A percentile compares a stretch with the other conserved stretches of the same genome.
These are phyloP conservation scores for Pleurotus tuber-regium DNA, from an alignment of 768 basidiomycete genomes.

Conservation along the genomic window DNA sequence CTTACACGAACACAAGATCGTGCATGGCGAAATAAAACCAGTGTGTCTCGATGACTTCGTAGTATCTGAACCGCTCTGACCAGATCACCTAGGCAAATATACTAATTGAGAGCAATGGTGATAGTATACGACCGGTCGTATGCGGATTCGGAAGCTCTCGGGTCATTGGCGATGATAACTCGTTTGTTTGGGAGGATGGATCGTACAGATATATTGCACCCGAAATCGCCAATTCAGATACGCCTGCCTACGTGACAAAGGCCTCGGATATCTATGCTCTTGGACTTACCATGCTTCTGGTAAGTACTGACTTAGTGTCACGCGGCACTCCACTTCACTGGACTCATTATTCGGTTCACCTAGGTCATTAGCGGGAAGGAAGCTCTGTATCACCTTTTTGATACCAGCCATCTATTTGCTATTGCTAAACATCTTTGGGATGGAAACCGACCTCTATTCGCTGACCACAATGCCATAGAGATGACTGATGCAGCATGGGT, in stretches of 20 bases:
- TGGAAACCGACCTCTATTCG: too few relatives aligned
- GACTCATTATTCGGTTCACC: not conserved
- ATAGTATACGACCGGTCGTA: not conserved
- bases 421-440: not conserved
- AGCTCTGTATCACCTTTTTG: not conserved
- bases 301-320: not conserved
- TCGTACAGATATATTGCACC: not conserved
- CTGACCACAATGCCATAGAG: too few relatives aligned
- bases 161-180: not conserved
- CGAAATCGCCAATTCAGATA: not conserved
- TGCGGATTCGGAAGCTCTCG: not conserved
- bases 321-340: not conserved
- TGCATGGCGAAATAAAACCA: conserved; percentile 8
- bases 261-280: not conserved
- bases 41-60: not conserved
- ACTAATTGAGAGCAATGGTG: not conserved
- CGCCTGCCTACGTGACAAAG: not conserved
- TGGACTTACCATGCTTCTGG: not conserved
- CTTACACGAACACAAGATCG: not conserved
- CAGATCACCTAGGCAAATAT: not conserved
- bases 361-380: not conserved
- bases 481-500: too few relatives aligned
- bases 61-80: not conserved
- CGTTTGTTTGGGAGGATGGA: not conserved
- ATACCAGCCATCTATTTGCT: not conserved